Evolutionary conservation across 2,329 filamentous ascomycete species (phyloP), one percentile per base, ranked within the genome.

Genomic region (Myriosclerotinia curreyana): DNA sequence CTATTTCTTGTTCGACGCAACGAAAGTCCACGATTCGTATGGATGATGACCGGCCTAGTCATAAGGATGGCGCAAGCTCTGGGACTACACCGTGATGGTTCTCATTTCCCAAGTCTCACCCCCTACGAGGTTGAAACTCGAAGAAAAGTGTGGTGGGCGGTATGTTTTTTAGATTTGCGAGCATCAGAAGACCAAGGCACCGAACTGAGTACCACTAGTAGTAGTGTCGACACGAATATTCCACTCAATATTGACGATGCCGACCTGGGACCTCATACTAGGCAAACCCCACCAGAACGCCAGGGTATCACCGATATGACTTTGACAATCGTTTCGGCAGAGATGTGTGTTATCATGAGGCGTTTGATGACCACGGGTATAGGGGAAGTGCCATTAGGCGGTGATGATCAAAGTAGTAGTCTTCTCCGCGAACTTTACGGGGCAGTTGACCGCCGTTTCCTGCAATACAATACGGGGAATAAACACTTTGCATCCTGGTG

Each of bases 21-120:
- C 49, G 82, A 84, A 49, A 80, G 80, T 69, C 74, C 82, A 58
- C 71, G 80, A 5, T 84, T 85, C 4, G 79, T 84, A 6, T 89
- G 86, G 85, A 84, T 85, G 48, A 77, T 90, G 68, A 86, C 84
- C 0, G 86, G 86, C 0, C 78, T 88, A 1, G 81, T 82, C n/a
- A 81, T 86, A 22, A 78, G 80, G 8, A 76, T 82, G 5, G 78
- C 76, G 0, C 80, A 81, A 52, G 77, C 75, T 0, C 71, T 77
- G 22, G 72, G 74, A 44, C 71, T 82, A 5, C 78, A 81, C 61
- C 76, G 76, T 6, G 80, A 82, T 66, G 76, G 77, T 4, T 72
- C 74, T 46, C 75, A 74, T 6, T 71, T 71, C 7, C 69, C 48
- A 14, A 17, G 61, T 22, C 49, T 65, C 20, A 64, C 59, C 25